Conservation (phyloP, 208 protist genomes). For the Leptomonas pyrrhocoris region DNA sequence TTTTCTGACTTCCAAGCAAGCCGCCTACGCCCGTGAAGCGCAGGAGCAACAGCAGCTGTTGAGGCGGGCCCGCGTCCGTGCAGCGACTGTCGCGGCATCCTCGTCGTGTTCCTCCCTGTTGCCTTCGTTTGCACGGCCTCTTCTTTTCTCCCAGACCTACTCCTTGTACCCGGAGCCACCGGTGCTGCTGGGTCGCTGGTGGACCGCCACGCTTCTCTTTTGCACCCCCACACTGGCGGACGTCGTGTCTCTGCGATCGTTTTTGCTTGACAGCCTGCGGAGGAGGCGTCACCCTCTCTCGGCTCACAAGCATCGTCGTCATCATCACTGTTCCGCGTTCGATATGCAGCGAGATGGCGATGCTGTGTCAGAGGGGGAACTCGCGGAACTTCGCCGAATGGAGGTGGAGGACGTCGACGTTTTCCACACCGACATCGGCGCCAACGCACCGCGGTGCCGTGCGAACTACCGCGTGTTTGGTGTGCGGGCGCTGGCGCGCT, state of each 20-base stretch:
- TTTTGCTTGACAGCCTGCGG: conserved; percentile 26
- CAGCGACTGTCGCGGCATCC: not conserved
- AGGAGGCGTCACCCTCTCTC: not conserved
- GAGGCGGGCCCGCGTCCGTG: not conserved
- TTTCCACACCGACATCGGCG: conserved; percentile 50
- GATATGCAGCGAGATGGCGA: not conserved
- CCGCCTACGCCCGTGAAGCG: conserved; percentile 15
- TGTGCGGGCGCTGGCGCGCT: conserved; percentile 30
- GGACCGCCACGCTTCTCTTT: conserved; percentile 63
- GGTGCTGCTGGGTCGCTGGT: conserved; percentile 48
- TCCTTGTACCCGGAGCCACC: conserved; percentile 48
- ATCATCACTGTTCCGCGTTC: not conserved
- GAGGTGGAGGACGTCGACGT: conserved; percentile 53
- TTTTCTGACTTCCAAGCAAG: conserved; percentile 6
- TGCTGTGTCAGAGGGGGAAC: not conserved
- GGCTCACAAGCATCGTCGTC: not conserved
- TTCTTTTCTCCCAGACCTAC: conserved; percentile 27
- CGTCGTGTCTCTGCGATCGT: conserved; percentile 39
- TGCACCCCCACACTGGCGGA: conserved; percentile 61
- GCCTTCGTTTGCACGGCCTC: not conserved
- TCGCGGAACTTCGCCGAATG: not conserved
- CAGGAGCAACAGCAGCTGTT: conserved; percentile 3
- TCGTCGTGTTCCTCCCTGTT: not conserved
- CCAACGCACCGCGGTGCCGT: not conserved
- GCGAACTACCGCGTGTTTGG: conserved; percentile 48